Conservation (phyloP, 345 rosid species). For the Geranium rotundifolium region DNA sequence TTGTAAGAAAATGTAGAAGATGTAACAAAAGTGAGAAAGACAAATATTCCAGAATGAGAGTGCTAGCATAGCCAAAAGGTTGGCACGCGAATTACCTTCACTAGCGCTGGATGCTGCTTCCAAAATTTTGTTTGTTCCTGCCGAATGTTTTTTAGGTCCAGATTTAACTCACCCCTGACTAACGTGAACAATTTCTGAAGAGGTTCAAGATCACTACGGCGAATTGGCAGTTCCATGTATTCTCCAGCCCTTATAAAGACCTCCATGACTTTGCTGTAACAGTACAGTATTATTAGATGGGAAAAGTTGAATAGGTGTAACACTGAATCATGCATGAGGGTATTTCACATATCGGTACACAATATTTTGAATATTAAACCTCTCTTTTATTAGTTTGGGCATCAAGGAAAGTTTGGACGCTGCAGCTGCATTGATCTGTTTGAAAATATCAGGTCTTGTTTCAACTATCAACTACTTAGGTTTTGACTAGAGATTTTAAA, state of each 20-base stretch:
- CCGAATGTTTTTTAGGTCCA: constrained; percentile 89
- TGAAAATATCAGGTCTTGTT: not conserved
- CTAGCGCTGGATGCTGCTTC: constrained; percentile 97
- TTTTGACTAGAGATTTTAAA: not conserved
- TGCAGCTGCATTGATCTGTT: not conserved
- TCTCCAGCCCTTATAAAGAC: constrained; percentile 96
- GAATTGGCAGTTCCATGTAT: constrained; percentile 92
- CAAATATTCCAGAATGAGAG: not conserved
- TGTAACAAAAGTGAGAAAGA: constrained; percentile 5
- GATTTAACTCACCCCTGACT: constrained; percentile 89
- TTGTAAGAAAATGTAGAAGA: constrained; percentile 5
- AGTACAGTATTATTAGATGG: constrained; percentile 2
- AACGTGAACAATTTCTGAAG: constrained; percentile 92
- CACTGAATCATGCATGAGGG: not conserved
- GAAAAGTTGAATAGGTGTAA: not conserved
- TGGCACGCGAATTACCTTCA: constrained; percentile 42
- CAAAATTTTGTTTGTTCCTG: constrained; percentile 99
- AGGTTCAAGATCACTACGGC: constrained; percentile 89
- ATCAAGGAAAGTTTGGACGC: not conserved
- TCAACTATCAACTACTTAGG: not conserved
- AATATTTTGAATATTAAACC: not conserved
- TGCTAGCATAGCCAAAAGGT: not conserved
- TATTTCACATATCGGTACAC: not conserved
- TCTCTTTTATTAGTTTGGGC: not conserved
- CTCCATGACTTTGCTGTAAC: constrained; percentile 92